Conservation (phyloP, 108 stramenopile genomes). For the Nannochloropsis oceanica region DNA sequence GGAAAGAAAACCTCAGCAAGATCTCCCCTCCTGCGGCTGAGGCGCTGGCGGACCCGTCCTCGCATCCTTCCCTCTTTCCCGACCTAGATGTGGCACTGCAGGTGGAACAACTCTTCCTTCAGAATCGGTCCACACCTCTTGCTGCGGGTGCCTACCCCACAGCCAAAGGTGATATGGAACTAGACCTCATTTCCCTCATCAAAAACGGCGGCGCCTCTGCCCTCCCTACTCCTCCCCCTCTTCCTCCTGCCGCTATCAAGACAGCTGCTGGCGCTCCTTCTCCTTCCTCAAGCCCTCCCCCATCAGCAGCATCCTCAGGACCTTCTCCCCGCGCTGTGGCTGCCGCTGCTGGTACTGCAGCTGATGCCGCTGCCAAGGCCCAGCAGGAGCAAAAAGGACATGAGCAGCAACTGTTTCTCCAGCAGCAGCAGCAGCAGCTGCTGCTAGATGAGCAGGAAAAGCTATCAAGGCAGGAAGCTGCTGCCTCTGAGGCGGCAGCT, state of each 20-base stretch:
- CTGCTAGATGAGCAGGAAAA: neutral
- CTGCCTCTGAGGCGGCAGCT: neutral
- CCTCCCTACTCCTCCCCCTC: neutral
- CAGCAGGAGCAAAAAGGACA: no score
- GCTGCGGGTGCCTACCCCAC: neutral
- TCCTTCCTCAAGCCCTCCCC: neutral
- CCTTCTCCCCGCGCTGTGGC: neutral
- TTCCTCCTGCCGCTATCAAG: neutral
- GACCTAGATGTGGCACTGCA: constrained; percentile 73
- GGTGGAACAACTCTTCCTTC: constrained; percentile 47
- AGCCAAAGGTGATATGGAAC: constrained; percentile 20
- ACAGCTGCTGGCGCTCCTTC: neutral
- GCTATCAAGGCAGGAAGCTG: neutral
- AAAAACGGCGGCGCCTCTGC: neutral
- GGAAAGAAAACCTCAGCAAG: constrained; percentile 66
- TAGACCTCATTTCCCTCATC: constrained; percentile 23
- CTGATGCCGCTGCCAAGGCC: no score
- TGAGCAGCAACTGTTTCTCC: no score
- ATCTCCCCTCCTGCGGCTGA: constrained; percentile 48
- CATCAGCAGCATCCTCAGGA: neutral
- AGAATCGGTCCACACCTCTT: neutral
- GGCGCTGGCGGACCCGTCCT: constrained; percentile 63
- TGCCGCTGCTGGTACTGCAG: neutral
- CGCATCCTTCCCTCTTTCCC: constrained; percentile 72
- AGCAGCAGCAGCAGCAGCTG: neutral